These are phyloP conservation scores for Dothideomycetes sp. DNA, from an alignment of 2,329 filamentous ascomycete species.

Conservation along the genomic window DNA sequence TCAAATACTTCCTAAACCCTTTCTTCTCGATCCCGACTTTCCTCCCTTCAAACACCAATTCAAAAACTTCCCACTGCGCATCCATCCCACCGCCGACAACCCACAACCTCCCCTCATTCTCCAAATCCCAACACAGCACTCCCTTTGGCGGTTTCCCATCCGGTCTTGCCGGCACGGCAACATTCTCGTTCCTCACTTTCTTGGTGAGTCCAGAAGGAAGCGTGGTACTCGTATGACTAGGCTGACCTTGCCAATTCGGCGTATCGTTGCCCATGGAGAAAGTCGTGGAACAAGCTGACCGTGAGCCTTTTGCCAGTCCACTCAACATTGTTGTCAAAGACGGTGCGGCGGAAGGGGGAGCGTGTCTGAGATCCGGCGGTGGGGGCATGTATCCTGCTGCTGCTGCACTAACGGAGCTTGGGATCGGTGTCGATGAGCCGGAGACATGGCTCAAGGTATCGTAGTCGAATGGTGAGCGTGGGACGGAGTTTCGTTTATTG, in stretches of 20 bases:
- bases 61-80: constrained; percentile 28
- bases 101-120: constrained; percentile 18
- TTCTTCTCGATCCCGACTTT: constrained; percentile 22
- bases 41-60: constrained; percentile 20
- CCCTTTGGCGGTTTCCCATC: constrained; percentile 64
- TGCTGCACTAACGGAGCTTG: constrained; percentile 18
- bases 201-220: constrained; percentile 29
- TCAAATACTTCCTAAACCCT: constrained; percentile 27
- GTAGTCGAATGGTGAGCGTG: constrained; percentile 6
- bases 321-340: constrained; percentile 8
- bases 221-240: constrained; percentile 22
- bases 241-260: constrained; percentile 30
- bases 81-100: constrained; percentile 28
- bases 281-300: constrained; percentile 49
- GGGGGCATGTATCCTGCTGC: constrained; percentile 23
- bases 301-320: constrained; percentile 48
- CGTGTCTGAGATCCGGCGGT: constrained; percentile 20
- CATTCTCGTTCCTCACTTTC: constrained; percentile 25
- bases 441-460: constrained; percentile 13
- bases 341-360: constrained; percentile 13
- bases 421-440: constrained; percentile 13
- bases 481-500: constrained; percentile 10
- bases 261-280: constrained; percentile 79
- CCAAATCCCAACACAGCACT: constrained; percentile 62
- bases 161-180: constrained; percentile 44